Evolutionary conservation across 2,329 filamentous ascomycete genomes (phyloP).

Genomic region (Paecilomyces sp.): DNA sequence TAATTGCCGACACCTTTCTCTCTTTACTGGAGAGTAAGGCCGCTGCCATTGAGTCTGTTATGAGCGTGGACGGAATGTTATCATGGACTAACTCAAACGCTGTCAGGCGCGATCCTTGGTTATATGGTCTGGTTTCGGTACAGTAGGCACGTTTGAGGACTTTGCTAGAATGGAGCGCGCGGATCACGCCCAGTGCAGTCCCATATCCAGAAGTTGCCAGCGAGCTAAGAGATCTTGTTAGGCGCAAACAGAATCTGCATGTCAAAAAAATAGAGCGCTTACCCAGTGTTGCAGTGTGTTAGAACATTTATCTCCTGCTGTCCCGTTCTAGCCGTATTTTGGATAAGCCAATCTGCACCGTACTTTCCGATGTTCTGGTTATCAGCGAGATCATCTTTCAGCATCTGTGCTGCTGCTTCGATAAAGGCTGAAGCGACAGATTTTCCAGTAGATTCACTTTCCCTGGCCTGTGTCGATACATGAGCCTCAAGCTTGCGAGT

Average conservation of each 20-base stretch:
- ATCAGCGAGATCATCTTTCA: conserved; percentile 77
- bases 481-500: conserved; percentile 68
- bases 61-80: conserved; percentile 78
- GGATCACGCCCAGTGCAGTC: conserved; percentile 88
- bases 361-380: conserved; percentile 78
- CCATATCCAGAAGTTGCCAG: conserved; percentile 97
- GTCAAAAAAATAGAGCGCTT: conserved; percentile 16
- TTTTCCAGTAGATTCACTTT: conserved; percentile 25
- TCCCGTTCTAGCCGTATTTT: conserved; percentile 46
- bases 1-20: conserved; percentile 71
- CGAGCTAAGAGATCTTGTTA: conserved; percentile 47
- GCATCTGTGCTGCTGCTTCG: conserved; percentile 73
- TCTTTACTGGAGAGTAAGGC: conserved; percentile 60
- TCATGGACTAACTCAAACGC: conserved; percentile 97
- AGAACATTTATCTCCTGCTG: conserved; percentile 66
- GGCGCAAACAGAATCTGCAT: neutral
- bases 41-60: conserved; percentile 95
- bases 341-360: conserved; percentile 75
- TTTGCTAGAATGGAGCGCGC: conserved; percentile 62
- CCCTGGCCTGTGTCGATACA: conserved; percentile 42
- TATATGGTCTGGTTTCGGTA: conserved; percentile 95
- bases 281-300: conserved; percentile 97
- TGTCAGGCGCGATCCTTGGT: conserved; percentile 90
- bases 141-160: conserved; percentile 81
- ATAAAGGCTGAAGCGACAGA: conserved; percentile 66